These are phyloP conservation scores for Babesia bovis DNA, from an alignment of 169 alveolate species.

Conservation along the genomic window DNA sequence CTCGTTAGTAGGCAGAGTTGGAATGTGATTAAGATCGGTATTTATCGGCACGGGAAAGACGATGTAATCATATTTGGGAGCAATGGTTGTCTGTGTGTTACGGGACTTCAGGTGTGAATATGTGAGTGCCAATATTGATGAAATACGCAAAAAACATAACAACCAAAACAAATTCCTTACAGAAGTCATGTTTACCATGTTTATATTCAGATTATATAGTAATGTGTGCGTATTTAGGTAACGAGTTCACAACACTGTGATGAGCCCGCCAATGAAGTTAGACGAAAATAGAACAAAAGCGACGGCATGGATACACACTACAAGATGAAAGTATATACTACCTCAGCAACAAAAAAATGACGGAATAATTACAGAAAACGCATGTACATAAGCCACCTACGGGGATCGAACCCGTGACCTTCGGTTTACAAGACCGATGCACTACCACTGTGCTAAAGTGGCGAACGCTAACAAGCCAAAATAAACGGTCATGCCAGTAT, in stretches of 20 bases:
- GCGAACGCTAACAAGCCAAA: constrained; percentile 42
- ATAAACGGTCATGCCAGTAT: not conserved
- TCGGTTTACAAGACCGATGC: constrained; percentile 90
- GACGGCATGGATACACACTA: too few species aligned
- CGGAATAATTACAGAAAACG: not conserved
- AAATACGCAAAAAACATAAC: constrained; percentile 9
- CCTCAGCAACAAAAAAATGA: too few species aligned
- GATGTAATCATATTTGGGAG: constrained; percentile 6
- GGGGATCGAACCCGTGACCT: constrained; percentile 92
- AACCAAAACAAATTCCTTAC: not conserved
- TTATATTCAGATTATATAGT: not conserved
- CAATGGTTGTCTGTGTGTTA: constrained; percentile 2
- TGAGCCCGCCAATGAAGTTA: too few species aligned
- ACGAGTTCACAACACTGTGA: too few species aligned
- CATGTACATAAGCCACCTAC: constrained; percentile 80
- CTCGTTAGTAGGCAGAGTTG: constrained; percentile 61
- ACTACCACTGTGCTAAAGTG: constrained; percentile 90
- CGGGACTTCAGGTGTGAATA: constrained; percentile 1
- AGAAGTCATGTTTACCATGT: too few species aligned
- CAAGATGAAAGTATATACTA: too few species aligned
- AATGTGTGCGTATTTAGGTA: constrained; percentile 10
- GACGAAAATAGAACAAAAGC: too few species aligned
- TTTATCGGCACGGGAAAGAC: not conserved
- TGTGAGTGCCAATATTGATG: constrained; percentile 9
- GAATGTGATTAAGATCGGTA: not conserved